phyloP scores from a whole-genome alignment of 2,329 filamentous ascomycete genomes.

The Chrysosphaeria jannelii region DNA sequence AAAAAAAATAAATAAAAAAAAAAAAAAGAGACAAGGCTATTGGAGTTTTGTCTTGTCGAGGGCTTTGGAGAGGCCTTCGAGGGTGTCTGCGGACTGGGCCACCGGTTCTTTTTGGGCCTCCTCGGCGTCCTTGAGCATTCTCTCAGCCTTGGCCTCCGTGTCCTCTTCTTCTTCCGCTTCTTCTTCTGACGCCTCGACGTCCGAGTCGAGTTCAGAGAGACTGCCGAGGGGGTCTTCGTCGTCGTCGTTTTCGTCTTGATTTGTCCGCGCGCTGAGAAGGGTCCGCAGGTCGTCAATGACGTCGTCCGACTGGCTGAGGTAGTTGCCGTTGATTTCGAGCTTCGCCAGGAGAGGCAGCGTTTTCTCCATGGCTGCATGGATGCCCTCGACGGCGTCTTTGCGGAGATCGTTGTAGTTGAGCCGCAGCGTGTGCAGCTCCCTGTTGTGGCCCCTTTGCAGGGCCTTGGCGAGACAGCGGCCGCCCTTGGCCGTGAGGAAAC shows the following conservation, averaged over 20 bases:
- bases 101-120: slow-evolving; percentile 44
- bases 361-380: slow-evolving; percentile 36
- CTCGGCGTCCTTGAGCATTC: slow-evolving; percentile 36
- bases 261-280: slow-evolving; percentile 48
- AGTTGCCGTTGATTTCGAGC: slow-evolving; percentile 89
- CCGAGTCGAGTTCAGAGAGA: slow-evolving; percentile 50
- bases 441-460: slow-evolving; percentile 45
- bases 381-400: slow-evolving; percentile 35
- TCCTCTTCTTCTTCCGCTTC: slow-evolving; percentile 41
- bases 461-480: slow-evolving; percentile 42
- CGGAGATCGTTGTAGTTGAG: slow-evolving; percentile 92
- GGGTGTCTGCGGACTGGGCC: slow-evolving; percentile 38
- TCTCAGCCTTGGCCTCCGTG: slow-evolving; percentile 34
- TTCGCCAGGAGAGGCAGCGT: slow-evolving; percentile 49
- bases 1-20: slow-evolving; percentile 1
- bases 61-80: slow-evolving; percentile 50
- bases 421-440: slow-evolving; percentile 49
- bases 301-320: slow-evolving; percentile 62
- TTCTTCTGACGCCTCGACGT: slow-evolving; percentile 35
- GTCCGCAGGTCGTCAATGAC: slow-evolving; percentile 36
- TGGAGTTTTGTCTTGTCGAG: slow-evolving; percentile 39
- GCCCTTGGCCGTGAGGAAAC: slow-evolving; percentile 51
- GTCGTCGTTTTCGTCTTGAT: slow-evolving; percentile 40
- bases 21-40: neutral
- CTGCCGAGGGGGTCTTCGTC: slow-evolving; percentile 66